Evolutionary conservation across 371 early-diverging fungal species (phyloP).

Genomic region (Mucor irregularis): DNA sequence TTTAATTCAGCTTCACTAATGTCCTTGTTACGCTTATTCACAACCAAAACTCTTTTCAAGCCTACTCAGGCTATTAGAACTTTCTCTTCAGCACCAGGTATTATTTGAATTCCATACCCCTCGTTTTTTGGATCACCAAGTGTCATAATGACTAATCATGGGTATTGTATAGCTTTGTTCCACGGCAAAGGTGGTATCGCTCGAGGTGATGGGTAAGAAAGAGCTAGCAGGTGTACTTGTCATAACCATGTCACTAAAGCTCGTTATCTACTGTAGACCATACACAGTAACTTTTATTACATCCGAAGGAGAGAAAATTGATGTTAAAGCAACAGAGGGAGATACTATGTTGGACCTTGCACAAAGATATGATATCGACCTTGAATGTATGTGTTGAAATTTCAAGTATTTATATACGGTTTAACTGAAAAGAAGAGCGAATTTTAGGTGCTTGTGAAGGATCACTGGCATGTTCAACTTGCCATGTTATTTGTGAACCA

Average conservation of each 20-base stretch:
- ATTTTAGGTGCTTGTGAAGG: constrained; percentile 96
- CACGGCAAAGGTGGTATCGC: constrained; percentile 35
- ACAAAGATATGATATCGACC: constrained; percentile 93
- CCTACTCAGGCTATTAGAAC: constrained; percentile 10
- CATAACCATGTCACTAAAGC: too few species aligned
- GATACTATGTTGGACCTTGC: constrained; percentile 94
- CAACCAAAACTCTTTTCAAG: constrained; percentile 19
- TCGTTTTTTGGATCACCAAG: too few species aligned
- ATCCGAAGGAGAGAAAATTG: constrained; percentile 76
- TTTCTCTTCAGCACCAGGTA: constrained; percentile 32
- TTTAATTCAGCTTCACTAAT: constrained; percentile 1
- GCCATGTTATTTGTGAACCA: constrained; percentile 95
- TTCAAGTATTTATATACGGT: not conserved
- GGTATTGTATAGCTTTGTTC: constrained; percentile 23
- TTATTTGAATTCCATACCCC: too few species aligned
- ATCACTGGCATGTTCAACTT: constrained; percentile 94
- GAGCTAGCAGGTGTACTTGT: too few species aligned
- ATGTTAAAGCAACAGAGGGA: constrained; percentile 80
- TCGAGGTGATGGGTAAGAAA: constrained; percentile 45
- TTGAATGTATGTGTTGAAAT: constrained; percentile 75
- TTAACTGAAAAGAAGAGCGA: not conserved
- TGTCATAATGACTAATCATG: not conserved
- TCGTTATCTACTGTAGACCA: constrained; percentile 38
- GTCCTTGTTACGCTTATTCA: constrained; percentile 40
- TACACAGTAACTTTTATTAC: constrained; percentile 65